phyloP scores from a whole-genome alignment of 345 rosid genomes.

The Garcia nutans region DNA sequence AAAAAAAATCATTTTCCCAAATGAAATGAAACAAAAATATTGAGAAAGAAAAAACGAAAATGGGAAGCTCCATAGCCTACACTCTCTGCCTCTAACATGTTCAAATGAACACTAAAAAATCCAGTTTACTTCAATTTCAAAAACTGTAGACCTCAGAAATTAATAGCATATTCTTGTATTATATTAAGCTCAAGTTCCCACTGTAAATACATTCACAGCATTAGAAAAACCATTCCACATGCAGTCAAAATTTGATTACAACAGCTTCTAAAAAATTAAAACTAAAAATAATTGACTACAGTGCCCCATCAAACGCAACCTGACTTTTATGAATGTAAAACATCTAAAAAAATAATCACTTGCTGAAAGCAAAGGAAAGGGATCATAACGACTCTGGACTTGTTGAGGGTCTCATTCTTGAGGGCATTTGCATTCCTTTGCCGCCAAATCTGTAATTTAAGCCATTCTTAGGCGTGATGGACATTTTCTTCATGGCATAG shows the following conservation, averaged over 20 bases:
- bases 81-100: no score
- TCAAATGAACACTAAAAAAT: no score
- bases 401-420: conserved; percentile 66
- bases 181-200: no score
- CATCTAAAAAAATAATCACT: not conserved
- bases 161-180: no score
- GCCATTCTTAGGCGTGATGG: conserved; percentile 63
- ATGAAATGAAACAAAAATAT: no score
- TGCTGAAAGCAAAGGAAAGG: not conserved
- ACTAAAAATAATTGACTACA: not conserved
- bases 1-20: no score
- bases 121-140: no score
- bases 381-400: conserved; percentile 54
- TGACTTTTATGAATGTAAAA: not conserved
- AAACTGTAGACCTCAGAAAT: no score
- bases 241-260: not conserved
- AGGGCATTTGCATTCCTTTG: conserved; percentile 60
- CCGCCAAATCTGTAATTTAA: conserved; percentile 34
- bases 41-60: no score
- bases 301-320: not conserved
- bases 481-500: conserved; percentile 65
- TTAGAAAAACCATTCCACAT: no score
- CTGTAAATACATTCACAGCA: no score
- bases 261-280: not conserved
- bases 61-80: no score